Evolutionary conservation across 2,329 filamentous ascomycete species (phyloP).

Genomic region (Arthrobotrys sinensis): DNA sequence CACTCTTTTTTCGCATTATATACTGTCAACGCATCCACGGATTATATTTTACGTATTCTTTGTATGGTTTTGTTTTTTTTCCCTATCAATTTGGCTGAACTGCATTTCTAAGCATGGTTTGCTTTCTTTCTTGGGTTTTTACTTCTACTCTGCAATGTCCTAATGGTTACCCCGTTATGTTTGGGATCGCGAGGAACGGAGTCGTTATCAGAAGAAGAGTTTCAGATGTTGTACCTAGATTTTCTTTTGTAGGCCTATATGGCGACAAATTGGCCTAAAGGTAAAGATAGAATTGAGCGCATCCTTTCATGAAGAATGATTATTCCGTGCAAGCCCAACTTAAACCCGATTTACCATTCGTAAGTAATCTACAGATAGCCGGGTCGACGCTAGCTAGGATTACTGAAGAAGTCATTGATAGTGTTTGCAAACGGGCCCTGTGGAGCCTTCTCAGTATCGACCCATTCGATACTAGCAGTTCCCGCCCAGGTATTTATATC

Average conservation of each 20-base stretch:
- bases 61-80: background rate
- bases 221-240: slow-evolving; percentile 1
- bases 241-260: background rate
- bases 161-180: background rate
- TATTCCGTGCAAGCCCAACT: background rate
- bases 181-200: background rate
- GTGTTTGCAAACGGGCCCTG: background rate
- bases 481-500: background rate
- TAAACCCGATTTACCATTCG: background rate
- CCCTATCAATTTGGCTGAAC: slow-evolving; percentile 5
- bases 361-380: too few species aligned
- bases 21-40: background rate
- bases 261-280: slow-evolving; percentile 7
- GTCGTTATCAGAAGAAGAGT: background rate
- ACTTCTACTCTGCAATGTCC: too few species aligned
- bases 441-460: background rate
- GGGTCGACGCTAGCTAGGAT: too few species aligned
- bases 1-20: background rate
- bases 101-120: background rate
- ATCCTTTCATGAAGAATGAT: background rate
- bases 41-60: background rate
- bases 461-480: background rate
- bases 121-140: background rate
- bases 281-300: slow-evolving; percentile 6
- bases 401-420: background rate